Conservation (phyloP, 371 early-diverging fungal species). For the Apophysomyces ossiformis region DNA sequence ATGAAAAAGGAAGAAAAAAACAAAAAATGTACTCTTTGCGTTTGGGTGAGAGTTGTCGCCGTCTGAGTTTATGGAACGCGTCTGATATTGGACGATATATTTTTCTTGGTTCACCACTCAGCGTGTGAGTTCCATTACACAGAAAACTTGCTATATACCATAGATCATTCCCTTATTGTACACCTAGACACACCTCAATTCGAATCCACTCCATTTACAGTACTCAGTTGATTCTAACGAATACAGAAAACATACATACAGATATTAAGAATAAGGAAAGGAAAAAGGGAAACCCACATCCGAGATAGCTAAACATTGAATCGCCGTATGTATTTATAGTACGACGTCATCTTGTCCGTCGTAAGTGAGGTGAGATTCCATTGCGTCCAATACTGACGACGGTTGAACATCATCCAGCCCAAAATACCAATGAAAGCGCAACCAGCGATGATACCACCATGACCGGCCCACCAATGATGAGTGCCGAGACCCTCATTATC, state of each 20-base stretch:
- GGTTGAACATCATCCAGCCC: slow-evolving; percentile 7
- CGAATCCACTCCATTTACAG: too few species aligned
- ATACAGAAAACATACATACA: too few species aligned
- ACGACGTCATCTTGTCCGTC: slow-evolving; percentile 2
- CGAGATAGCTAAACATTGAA: background rate
- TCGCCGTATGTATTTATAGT: background rate
- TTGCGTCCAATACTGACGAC: background rate
- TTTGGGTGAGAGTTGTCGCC: background rate
- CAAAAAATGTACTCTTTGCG: slow-evolving; percentile 9
- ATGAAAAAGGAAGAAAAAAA: slow-evolving; percentile 12
- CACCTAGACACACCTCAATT: too few species aligned
- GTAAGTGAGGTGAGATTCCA: background rate
- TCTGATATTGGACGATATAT: slow-evolving; percentile 6
- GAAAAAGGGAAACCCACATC: background rate
- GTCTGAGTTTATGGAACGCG: slow-evolving; percentile 9
- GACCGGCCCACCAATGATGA: background rate
- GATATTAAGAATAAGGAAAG: too few species aligned
- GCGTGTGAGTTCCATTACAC: slow-evolving; percentile 7
- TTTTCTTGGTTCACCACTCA: slow-evolving; percentile 2
- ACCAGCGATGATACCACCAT: background rate
- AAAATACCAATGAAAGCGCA: slow-evolving; percentile 13
- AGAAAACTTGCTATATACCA: background rate
- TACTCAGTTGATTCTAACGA: too few species aligned
- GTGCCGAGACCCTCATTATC: background rate
- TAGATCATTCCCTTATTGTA: background rate